Evolutionary conservation across 176 grass and related monocot genomes (phyloP), one percentile per base, ranked within the genome.

Genomic region (Hordeum marinum): DNA sequence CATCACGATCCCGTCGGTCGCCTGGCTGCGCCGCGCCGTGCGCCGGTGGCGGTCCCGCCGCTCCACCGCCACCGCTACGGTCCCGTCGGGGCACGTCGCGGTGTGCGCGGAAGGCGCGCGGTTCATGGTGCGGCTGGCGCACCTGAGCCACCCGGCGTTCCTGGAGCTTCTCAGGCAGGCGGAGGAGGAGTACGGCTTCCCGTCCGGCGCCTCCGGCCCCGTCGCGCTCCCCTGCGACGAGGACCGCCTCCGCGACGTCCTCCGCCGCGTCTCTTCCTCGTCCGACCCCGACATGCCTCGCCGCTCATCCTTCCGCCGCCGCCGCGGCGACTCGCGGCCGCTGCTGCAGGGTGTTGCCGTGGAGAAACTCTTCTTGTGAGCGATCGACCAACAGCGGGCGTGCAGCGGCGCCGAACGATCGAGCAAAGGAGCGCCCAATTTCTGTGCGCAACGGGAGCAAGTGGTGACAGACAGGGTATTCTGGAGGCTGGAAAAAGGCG

Each of bases 141-240:
- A 86, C 84, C 79, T 90, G 3, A 78, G 41, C 80, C 90, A 91
- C 86, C 82, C 82, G 55, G 80, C 70, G 5, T 91, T 88, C 55
- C 54, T 34, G 63, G 82, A 81, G 71, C 78, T 91, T 54, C 82
- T 91, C 6, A 62, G 11, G 42, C 78, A 85, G 72, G 82, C 90
- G 41, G 82, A 77, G 86, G 85, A 85, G 78, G 82, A 88, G 86
- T 88, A 88, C 77, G 85, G 86, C 71, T 91, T 87, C 81, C 68
- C 80, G 9, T 18, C 83, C 0, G 65, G 65, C 15, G 57, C 80
- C 0, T 34, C 88, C 4, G 90, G 85, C 0, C 71, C 90, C 32
- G 26, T 91, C 34, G 55, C 64, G 63, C 81, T 91, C 25, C 90
- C 85, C 42, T 91, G 90, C 82, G 60, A 80, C 72, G 85, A 81